Conservation (phyloP, 345 rosid genomes). For the Hibiscus trionum region DNA sequence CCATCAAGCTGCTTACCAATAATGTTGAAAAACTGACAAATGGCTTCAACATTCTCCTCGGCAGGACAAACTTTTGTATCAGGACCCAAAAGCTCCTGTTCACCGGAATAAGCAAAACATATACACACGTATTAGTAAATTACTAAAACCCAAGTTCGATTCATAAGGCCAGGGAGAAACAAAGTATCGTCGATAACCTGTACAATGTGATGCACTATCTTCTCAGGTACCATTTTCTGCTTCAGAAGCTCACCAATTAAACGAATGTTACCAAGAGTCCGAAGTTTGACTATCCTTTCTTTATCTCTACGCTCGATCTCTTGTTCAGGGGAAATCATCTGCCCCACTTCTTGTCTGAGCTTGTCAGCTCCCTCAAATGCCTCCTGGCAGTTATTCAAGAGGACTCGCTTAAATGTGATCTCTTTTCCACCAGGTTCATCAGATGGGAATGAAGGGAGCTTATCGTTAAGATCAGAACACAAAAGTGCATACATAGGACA, state of each 20-base stretch:
- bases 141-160: neutral
- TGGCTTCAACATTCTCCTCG: conserved; percentile 89
- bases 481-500: conserved; percentile 90
- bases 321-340: conserved; percentile 72
- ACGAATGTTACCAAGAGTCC: conserved; percentile 87
- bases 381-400: conserved; percentile 84
- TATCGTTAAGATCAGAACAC: conserved; percentile 70
- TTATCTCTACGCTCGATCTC: conserved; percentile 80
- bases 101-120: neutral
- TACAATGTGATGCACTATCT: conserved; percentile 84
- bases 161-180: neutral
- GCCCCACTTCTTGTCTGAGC: conserved; percentile 65
- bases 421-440: conserved; percentile 85
- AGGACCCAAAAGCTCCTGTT: conserved; percentile 77
- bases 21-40: conserved; percentile 74
- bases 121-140: neutral
- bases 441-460: conserved; percentile 78
- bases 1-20: conserved; percentile 93
- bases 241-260: conserved; percentile 93
- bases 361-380: conserved; percentile 87
- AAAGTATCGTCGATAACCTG: conserved; percentile 31
- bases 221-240: conserved; percentile 94
- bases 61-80: conserved; percentile 61
- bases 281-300: conserved; percentile 68
- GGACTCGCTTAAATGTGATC: conserved; percentile 76